phyloP scores from a whole-genome alignment of 1,284 basidiomycete species.

The Ganoderma resinaceum region DNA sequence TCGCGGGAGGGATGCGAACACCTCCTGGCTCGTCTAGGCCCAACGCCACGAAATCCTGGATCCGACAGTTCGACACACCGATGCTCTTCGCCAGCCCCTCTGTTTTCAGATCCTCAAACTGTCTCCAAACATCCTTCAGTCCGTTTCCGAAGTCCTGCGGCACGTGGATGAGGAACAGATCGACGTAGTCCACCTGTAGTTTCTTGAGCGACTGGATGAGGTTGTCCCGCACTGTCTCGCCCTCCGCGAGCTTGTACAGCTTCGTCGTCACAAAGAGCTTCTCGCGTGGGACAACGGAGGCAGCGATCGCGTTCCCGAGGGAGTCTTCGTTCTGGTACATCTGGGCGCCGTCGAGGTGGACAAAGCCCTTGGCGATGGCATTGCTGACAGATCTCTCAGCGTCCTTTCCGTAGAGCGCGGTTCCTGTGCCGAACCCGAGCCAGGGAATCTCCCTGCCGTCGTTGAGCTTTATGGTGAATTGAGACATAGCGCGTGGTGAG shows the following conservation, averaged over 20 bases:
- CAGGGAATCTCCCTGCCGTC: constrained; percentile 64
- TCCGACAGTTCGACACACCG: constrained; percentile 86
- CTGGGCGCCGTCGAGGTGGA: constrained; percentile 79
- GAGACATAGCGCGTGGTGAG: constrained; percentile 40
- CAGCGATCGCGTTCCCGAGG: constrained; percentile 58
- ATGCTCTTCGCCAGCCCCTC: constrained; percentile 79
- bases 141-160: constrained; percentile 52
- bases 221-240: constrained; percentile 56
- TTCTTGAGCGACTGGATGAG: constrained; percentile 63
- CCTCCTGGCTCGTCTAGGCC: constrained; percentile 32
- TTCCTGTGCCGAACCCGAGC: constrained; percentile 77
- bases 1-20: constrained; percentile 58
- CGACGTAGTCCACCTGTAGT: constrained; percentile 74
- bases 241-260: constrained; percentile 47
- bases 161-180: constrained; percentile 80
- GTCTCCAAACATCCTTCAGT: constrained; percentile 69
- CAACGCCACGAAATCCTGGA: constrained; percentile 70
- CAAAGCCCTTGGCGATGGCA: constrained; percentile 69
- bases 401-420: constrained; percentile 61
- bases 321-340: constrained; percentile 67
- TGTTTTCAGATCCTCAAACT: constrained; percentile 72
- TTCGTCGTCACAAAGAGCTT: constrained; percentile 76
- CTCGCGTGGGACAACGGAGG: constrained; percentile 59
- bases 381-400: constrained; percentile 53
- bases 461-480: constrained; percentile 58